Evolutionary conservation across 495 filamentous ascomycete genomes (phyloP).

Genomic region (Oidiodendron maius): DNA sequence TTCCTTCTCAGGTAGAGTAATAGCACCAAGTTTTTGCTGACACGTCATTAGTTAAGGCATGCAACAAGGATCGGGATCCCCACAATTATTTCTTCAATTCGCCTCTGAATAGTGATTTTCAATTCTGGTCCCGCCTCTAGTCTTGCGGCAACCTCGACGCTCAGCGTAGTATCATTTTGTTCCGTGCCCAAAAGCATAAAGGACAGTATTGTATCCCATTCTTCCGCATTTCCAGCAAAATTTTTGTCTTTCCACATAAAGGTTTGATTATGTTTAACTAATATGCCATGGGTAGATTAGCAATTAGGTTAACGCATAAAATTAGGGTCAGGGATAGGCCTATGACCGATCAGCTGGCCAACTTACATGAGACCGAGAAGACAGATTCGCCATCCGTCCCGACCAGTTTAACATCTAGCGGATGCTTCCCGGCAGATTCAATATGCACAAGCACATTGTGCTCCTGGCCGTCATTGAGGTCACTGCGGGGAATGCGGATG

Average conservation of each 20-base stretch:
- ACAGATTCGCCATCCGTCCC: conserved; percentile 64
- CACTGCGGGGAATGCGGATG: conserved; percentile 48
- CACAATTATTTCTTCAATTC: conserved; percentile 51
- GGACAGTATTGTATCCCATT: conserved; percentile 50
- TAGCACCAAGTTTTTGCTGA: conserved; percentile 65
- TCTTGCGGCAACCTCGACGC: conserved; percentile 26
- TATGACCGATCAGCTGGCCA: conserved; percentile 7
- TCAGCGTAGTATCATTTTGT: conserved; percentile 17
- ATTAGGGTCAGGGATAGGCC: conserved; percentile 8
- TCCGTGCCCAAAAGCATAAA: conserved; percentile 26
- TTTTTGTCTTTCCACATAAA: conserved; percentile 44
- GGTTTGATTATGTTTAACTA: conserved; percentile 43
- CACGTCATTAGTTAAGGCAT: not conserved
- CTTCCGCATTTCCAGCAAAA: conserved; percentile 44
- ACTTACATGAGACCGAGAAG: conserved; percentile 51
- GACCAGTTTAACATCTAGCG: conserved; percentile 55
- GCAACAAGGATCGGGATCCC: not conserved
- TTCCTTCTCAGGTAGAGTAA: conserved; percentile 55
- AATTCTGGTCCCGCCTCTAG: conserved; percentile 32
- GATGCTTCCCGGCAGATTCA: conserved; percentile 28
- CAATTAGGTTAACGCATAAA: conserved; percentile 18
- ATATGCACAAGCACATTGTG: conserved; percentile 55
- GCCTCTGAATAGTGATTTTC: conserved; percentile 48
- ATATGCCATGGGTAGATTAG: conserved; percentile 19
- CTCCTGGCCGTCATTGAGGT: conserved; percentile 32